phyloP scores from a whole-genome alignment of 1,284 basidiomycete genomes.

The Limonomyces culmigenus region DNA sequence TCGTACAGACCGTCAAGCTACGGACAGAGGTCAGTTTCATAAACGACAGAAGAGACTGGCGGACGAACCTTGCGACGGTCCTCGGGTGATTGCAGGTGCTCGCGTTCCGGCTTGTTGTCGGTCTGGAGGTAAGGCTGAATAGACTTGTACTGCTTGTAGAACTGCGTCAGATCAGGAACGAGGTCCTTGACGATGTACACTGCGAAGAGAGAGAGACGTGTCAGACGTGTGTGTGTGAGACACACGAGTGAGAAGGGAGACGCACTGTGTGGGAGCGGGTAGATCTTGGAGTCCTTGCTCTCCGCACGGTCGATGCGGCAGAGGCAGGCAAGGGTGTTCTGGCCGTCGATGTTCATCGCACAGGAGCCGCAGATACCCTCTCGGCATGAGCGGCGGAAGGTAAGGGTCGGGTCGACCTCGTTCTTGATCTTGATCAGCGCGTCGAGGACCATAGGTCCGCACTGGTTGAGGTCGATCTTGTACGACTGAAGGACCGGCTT shows the following conservation, averaged over 20 bases:
- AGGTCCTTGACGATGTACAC: constrained; percentile 99
- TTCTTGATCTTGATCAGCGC: constrained; percentile 99
- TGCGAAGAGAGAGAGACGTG: constrained; percentile 17
- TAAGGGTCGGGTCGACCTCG: constrained; percentile 90
- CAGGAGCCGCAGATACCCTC: constrained; percentile 98
- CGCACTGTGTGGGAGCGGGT: constrained; percentile 95
- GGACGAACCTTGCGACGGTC: constrained; percentile 76
- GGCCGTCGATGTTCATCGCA: constrained; percentile 98
- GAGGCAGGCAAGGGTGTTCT: constrained; percentile 95
- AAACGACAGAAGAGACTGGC: neutral
- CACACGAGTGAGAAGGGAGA: constrained; percentile 8
- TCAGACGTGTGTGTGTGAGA: neutral
- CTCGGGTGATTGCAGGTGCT: constrained; percentile 81
- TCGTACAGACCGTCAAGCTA: constrained; percentile 54
- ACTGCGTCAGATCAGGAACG: constrained; percentile 77
- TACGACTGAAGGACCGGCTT: constrained; percentile 90
- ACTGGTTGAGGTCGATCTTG: constrained; percentile 86
- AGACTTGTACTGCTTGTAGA: constrained; percentile 99
- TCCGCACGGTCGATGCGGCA: constrained; percentile 82
- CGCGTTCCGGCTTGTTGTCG: constrained; percentile 73
- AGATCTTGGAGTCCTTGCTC: constrained; percentile 75
- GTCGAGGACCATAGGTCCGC: constrained; percentile 93
- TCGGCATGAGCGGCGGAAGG: constrained; percentile 91
- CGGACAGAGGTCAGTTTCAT: neutral
- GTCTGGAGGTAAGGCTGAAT: constrained; percentile 93